These are phyloP conservation scores for Ustilago curta DNA, from an alignment of 1,284 basidiomycete genomes.

Conservation along the genomic window DNA sequence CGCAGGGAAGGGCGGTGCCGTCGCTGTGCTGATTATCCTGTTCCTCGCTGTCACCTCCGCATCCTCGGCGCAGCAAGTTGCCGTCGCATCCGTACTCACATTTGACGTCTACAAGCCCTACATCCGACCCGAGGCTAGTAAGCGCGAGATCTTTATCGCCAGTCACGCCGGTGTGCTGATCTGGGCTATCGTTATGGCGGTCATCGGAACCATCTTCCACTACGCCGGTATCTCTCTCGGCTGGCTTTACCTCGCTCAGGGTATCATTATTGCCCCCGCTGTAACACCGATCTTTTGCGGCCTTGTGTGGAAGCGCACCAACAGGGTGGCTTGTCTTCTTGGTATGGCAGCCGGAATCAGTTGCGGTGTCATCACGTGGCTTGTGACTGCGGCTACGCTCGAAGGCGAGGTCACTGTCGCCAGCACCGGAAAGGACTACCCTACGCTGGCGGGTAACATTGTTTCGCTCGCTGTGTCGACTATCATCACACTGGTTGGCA, in stretches of 20 bases:
- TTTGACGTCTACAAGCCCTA: conserved; percentile 78
- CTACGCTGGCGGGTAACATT: conserved; percentile 81
- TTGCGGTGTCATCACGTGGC: conserved; percentile 81
- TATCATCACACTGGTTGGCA: conserved; percentile 76
- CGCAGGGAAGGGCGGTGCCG: conserved; percentile 77
- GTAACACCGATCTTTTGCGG: conserved; percentile 87
- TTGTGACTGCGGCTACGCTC: conserved; percentile 80
- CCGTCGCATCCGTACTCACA: conserved; percentile 75
- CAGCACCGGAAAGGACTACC: conserved; percentile 76
- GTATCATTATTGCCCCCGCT: conserved; percentile 83
- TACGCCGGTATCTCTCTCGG: conserved; percentile 79
- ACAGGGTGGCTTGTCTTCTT: conserved; percentile 71
- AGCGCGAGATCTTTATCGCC: conserved; percentile 76
- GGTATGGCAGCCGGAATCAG: conserved; percentile 80
- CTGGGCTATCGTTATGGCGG: conserved; percentile 82
- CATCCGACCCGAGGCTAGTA: conserved; percentile 75
- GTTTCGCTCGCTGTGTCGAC: conserved; percentile 85
- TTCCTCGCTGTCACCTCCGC: conserved; percentile 78
- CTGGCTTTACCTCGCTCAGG: conserved; percentile 74
- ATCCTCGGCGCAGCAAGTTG: conserved; percentile 88
- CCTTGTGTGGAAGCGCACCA: conserved; percentile 68
- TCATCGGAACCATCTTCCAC: conserved; percentile 86
- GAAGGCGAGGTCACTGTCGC: conserved; percentile 81
- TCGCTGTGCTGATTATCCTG: conserved; percentile 82
- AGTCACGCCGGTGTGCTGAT: conserved; percentile 75